Conservation (phyloP, 306 rosid genomes). For the Inga laurina region DNA sequence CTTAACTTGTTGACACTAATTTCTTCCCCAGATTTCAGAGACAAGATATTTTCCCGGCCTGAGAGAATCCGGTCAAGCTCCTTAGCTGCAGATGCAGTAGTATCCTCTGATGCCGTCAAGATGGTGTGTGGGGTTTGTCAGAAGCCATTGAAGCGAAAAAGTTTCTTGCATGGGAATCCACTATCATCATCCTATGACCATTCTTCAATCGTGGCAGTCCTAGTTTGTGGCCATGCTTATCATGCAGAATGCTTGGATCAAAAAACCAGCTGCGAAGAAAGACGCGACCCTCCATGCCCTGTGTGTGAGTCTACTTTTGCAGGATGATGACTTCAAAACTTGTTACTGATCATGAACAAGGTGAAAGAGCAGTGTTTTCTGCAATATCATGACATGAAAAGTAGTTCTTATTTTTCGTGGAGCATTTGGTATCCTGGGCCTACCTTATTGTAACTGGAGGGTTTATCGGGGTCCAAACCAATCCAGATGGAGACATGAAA, state of each 20-base stretch:
- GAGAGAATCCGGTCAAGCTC: constrained; percentile 72
- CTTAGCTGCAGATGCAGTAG: constrained; percentile 40
- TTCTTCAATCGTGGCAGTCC: constrained; percentile 72
- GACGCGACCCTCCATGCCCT: constrained; percentile 75
- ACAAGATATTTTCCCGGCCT: constrained; percentile 56
- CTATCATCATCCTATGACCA: constrained; percentile 58
- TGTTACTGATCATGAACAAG: constrained; percentile 30
- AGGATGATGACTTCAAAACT: constrained; percentile 34
- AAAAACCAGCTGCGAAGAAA: constrained; percentile 55
- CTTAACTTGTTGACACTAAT: neutral
- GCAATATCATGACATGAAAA: constrained; percentile 4
- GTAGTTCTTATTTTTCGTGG: neutral
- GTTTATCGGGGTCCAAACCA: neutral
- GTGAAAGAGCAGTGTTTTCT: constrained; percentile 14
- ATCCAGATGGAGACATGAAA: neutral
- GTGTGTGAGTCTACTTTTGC: constrained; percentile 37
- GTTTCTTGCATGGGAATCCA: constrained; percentile 48
- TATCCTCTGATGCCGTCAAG: constrained; percentile 49
- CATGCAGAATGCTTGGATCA: constrained; percentile 91
- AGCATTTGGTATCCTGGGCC: neutral
- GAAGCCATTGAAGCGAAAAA: constrained; percentile 63
- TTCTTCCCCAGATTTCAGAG: constrained; percentile 48
- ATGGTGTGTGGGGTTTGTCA: constrained; percentile 71
- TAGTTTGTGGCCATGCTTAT: constrained; percentile 86
- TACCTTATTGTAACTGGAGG: neutral